Base-by-base conservation (phyloP, 1,284 basidiomycete species). In the Pterulicium gracile region DNA sequence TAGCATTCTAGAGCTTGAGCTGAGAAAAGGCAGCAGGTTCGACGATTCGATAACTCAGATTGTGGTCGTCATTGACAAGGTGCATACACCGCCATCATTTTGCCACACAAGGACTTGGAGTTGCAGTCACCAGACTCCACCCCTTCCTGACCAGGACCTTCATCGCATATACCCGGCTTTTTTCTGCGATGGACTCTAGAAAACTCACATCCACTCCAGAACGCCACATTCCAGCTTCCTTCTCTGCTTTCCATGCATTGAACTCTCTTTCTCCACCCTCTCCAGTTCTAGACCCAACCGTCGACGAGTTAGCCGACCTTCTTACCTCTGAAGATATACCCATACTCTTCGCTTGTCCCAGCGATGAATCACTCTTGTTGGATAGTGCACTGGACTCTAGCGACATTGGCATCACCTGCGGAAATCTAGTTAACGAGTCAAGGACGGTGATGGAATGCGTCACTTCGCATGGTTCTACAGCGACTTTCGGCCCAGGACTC, bases 281-380 rank as follows among this genome's bases (percentile, higher is more conserved):
- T 7, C 70, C 75, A 2, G 64, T 72, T 23, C 56, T 71, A 45
- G 68, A 58, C 41, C 57, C 70, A n/a, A 63, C 63, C 10, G n/a
- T n/a, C 7, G 27, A 32, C 43, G 58, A 61, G 15, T 54, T 70
- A 43, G 52, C 62, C 15, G 57, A 62, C 43, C 56, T 66, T 3
- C 67, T 61, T 49, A 75, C 71, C 45, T 70, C 68, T 18, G 75
- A 70, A 22, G 68, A 74, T 43, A 77, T 82, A 42, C 77, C 77
- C 4, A 67, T 81, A 36, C 58, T 79, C 44, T 60, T 78, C 50
- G 68, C 73, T 44, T 47, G 50, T 41, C 27, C 43, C 32, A 14
- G 36, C 39, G 42, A 14, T 10, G 17, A 27, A 12, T 36, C 15
- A n/a, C 24, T 32, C 34, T 34, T 34, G 19, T 36, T 49, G 41